phyloP scores from a whole-genome alignment of 2,329 filamentous ascomycete species.

The Calonectria montana region DNA sequence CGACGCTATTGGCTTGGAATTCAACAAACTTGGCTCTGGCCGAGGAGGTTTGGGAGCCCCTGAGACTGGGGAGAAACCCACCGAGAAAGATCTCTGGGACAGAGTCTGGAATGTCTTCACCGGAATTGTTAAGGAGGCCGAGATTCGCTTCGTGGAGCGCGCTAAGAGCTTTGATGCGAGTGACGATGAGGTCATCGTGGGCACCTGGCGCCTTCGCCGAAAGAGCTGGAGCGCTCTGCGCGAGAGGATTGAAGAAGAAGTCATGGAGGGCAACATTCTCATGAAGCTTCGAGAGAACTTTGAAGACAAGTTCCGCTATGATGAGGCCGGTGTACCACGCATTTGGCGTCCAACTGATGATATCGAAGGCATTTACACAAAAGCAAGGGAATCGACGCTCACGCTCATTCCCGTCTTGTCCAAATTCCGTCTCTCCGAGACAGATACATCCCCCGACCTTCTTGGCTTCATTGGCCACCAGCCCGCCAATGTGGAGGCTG shows the following conservation, averaged over 20 bases:
- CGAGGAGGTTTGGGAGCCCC: slow-evolving; percentile 85
- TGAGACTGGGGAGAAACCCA: slow-evolving; percentile 79
- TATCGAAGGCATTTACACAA: slow-evolving; percentile 95
- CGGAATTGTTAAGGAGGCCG: slow-evolving; percentile 85
- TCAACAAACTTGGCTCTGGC: slow-evolving; percentile 94
- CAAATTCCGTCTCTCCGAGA: slow-evolving; percentile 81
- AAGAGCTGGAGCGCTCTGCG: slow-evolving; percentile 95
- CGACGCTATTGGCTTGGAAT: slow-evolving; percentile 91
- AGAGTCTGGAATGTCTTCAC: slow-evolving; percentile 91
- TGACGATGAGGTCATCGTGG: slow-evolving; percentile 89
- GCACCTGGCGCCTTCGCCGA: slow-evolving; percentile 89
- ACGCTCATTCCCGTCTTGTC: slow-evolving; percentile 90
- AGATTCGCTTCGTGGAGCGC: slow-evolving; percentile 85
- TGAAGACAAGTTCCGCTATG: slow-evolving; percentile 98
- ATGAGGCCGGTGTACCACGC: slow-evolving; percentile 91
- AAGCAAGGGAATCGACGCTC: slow-evolving; percentile 90
- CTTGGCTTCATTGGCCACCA: slow-evolving; percentile 84
- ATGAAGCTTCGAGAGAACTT: slow-evolving; percentile 98
- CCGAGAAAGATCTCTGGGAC: slow-evolving; percentile 94
- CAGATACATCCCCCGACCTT: slow-evolving; percentile 82
- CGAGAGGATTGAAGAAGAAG: slow-evolving; percentile 94
- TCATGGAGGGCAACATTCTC: slow-evolving; percentile 96
- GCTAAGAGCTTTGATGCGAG: slow-evolving; percentile 95
- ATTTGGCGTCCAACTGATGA: slow-evolving; percentile 98
- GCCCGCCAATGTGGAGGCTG: slow-evolving; percentile 78